Base-by-base conservation (phyloP, 768 basidiomycete genomes). In the Hypholoma fasciculare region DNA sequence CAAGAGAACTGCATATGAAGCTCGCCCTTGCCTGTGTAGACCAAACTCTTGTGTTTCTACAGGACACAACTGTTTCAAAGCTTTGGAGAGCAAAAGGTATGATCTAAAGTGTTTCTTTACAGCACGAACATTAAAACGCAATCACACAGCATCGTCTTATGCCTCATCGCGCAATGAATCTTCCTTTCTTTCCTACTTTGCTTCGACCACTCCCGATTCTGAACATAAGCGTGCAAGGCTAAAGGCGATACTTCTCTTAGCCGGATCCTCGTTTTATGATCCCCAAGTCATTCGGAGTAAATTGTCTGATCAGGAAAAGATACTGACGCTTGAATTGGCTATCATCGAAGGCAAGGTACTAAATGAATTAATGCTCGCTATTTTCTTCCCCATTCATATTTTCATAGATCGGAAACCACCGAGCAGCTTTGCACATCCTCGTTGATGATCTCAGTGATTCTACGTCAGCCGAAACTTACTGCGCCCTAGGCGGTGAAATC, bases 401-500 rank as follows among this genome's bases (percentile, higher is more conserved):
- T 51, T 17, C 16, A 26, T 39, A 77, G 74, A 68, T 75, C 27
- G 72, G 77, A 17, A 74, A 86, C 49, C 88, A 93, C 63, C 80
- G 75, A 11, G 72, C 77, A 17, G 91, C 89, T 0, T 80, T 98
- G 1, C 71, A 81, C 7, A 76, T 82, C 1, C 83, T 98, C 7
- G 89, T 88, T 7, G 79, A 85, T 58, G 81, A 83, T 38, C 73
- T 97, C 9, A 81, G 81, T 51, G 96, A 98, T 68, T 77, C 83
- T 0, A 74, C 82, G 0, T 90, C 92, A 2, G 92, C 94, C 0
- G 93, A 96, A 67, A 82, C 87, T 4, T 97, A 95, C 71, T 96
- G 95, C 65, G 82, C 88, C 1, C 83, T 89, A 34, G 87, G 86
- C 16, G 93, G 95, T 4, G 82, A 85, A 19, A 82, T 96, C 20